phyloP scores from a whole-genome alignment of 768 basidiomycete genomes.

The Suillus weaverae region DNA sequence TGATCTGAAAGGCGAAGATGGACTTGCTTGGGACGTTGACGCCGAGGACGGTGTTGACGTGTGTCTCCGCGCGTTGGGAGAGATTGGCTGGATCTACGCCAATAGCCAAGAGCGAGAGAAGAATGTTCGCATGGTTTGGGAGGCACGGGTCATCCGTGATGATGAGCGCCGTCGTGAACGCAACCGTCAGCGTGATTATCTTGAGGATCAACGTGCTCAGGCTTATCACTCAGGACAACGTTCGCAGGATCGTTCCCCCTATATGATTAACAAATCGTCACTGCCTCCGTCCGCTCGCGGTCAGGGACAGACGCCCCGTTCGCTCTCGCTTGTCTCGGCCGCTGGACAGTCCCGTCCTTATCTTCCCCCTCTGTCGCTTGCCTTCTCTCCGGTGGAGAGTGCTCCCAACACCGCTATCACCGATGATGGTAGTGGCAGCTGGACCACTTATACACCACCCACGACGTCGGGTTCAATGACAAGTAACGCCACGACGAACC shows the following conservation, averaged over 20 bases:
- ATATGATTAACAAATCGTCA: conserved; percentile 21
- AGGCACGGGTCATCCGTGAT: conserved; percentile 36
- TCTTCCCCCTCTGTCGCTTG: conserved; percentile 45
- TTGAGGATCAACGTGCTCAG: conserved; percentile 19
- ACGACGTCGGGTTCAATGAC: conserved; percentile 53
- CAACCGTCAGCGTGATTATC: conserved; percentile 15
- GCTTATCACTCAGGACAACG: conserved; percentile 26
- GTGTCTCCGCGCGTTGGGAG: conserved; percentile 73
- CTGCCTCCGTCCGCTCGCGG: conserved; percentile 16
- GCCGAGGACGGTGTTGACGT: conserved; percentile 37
- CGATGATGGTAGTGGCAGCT: conserved; percentile 51
- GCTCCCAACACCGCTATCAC: conserved; percentile 52
- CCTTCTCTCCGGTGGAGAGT: conserved; percentile 47
- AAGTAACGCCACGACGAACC: conserved; percentile 44
- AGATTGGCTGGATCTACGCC: conserved; percentile 82
- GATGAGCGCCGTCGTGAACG: conserved; percentile 28
- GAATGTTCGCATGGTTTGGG: conserved; percentile 52
- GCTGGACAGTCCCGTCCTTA: conserved; percentile 44
- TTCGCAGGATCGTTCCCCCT: conserved; percentile 28
- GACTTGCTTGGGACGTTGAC: conserved; percentile 27
- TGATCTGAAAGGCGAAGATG: conserved; percentile 17
- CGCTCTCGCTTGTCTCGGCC: conserved; percentile 33
- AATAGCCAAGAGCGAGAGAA: conserved; percentile 72
- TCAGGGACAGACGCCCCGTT: conserved; percentile 13
- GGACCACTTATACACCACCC: conserved; percentile 66